Conservation (phyloP, 441 rosid species). For the Bruguiera hainesii region DNA sequence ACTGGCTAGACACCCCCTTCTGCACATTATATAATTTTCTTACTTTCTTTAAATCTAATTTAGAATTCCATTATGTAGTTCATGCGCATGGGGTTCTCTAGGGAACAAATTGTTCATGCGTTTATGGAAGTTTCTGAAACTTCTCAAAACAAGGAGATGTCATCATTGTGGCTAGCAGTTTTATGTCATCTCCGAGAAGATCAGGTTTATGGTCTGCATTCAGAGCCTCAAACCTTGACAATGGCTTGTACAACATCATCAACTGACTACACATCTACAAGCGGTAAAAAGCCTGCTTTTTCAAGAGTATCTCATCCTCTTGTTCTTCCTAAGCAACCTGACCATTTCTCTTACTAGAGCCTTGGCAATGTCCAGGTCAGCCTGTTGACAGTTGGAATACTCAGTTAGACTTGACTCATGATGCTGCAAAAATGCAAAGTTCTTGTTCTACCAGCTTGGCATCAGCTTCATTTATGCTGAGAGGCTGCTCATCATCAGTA, state of each 20-base stretch:
- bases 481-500: constrained; percentile 73
- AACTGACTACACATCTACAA: constrained; percentile 17
- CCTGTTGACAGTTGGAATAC: constrained; percentile 27
- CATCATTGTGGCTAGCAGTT: constrained; percentile 63
- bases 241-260: constrained; percentile 34
- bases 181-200: constrained; percentile 69
- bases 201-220: constrained; percentile 43
- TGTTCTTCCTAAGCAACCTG: constrained; percentile 12
- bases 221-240: constrained; percentile 27
- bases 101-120: constrained; percentile 61
- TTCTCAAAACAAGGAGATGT: constrained; percentile 48
- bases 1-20: too few relatives aligned
- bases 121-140: constrained; percentile 56
- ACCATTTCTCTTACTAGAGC: constrained; percentile 6
- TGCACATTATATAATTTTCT: not conserved
- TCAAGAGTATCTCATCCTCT: constrained; percentile 17
- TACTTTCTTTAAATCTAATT: constrained; percentile 12
- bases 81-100: constrained; percentile 56
- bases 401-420: constrained; percentile 30
- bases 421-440: constrained; percentile 31
- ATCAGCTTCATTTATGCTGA: constrained; percentile 34
- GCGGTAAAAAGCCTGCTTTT: constrained; percentile 27
- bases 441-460: constrained; percentile 28
- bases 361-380: constrained; percentile 39
- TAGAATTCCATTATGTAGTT: constrained; percentile 37